Evolutionary conservation across 805 yeast genomes (phyloP).

Genomic region (Candida nanaspora): DNA sequence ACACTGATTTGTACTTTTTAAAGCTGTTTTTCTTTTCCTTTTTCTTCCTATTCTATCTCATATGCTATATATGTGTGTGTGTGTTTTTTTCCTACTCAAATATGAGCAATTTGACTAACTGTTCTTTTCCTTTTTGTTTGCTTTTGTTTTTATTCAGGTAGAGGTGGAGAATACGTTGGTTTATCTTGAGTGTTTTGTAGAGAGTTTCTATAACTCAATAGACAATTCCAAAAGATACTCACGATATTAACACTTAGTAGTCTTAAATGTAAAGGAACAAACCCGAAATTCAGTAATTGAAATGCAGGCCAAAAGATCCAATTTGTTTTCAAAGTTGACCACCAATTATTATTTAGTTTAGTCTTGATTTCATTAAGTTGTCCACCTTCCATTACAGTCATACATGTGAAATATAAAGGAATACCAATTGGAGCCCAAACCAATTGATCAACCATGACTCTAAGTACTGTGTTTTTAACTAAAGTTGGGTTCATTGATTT

Average conservation of each 20-base stretch:
- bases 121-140: neutral
- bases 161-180: conserved; percentile 32
- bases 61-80: too few relatives aligned
- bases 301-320: conserved; percentile 91
- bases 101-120: too few relatives aligned
- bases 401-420: conserved; percentile 61
- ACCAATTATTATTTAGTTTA: conserved; percentile 45
- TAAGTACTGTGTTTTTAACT: conserved; percentile 33
- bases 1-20: conserved; percentile 9
- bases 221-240: conserved; percentile 81
- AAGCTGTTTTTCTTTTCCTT: too few relatives aligned
- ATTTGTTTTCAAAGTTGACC: conserved; percentile 64
- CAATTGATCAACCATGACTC: conserved; percentile 67
- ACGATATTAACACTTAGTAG: conserved; percentile 62
- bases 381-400: conserved; percentile 60
- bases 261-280: conserved; percentile 68
- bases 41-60: too few relatives aligned
- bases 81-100: too few relatives aligned
- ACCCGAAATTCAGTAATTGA: conserved; percentile 68
- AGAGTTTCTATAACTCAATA: conserved; percentile 51
- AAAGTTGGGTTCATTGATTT: conserved; percentile 5
- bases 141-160: conserved; percentile 24
- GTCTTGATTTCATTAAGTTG: conserved; percentile 29
- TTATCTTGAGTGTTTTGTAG: conserved; percentile 8
- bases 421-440: conserved; percentile 73